A percentile compares a stretch with the other conserved stretches of the same genome.
Evolutionary conservation across 129 eudicot species (phyloP).

Genomic region (Logfia minima): DNA sequence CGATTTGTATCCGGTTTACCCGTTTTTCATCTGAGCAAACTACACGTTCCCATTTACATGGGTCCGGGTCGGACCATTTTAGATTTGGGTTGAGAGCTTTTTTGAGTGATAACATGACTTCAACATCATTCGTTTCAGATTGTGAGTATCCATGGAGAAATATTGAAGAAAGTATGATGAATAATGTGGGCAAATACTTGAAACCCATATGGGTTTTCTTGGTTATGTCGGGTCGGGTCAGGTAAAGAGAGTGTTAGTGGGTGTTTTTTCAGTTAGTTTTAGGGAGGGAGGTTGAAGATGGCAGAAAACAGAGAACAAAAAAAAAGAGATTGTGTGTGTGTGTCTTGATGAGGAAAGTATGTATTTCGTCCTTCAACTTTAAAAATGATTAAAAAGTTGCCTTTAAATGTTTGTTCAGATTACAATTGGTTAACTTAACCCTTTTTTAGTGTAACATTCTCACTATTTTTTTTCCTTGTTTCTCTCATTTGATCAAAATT

Average conservation of each 20-base stretch:
- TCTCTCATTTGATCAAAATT: too few relatives aligned
- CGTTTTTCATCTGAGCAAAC: slow-evolving; percentile 54
- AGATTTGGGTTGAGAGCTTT: slow-evolving; percentile 52
- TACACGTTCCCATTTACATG: slow-evolving; percentile 75
- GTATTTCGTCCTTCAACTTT: slow-evolving; percentile 33
- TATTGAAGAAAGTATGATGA: slow-evolving; percentile 38
- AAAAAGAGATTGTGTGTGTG: neutral
- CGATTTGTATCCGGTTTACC: slow-evolving; percentile 84
- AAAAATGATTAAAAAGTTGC: slow-evolving; percentile 17
- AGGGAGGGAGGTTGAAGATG: neutral
- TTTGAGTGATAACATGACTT: slow-evolving; percentile 67
- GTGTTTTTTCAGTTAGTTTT: slow-evolving; percentile 5
- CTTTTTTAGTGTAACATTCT: neutral
- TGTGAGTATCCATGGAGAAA: slow-evolving; percentile 43
- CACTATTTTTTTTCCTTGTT: neutral
- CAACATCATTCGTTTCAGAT: slow-evolving; percentile 43
- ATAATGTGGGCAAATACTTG: slow-evolving; percentile 36
- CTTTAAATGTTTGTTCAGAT: neutral
- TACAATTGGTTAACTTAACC: neutral
- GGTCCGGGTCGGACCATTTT: slow-evolving; percentile 80
- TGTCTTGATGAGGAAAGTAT: slow-evolving; percentile 23
- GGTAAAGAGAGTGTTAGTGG: neutral
- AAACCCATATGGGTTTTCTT: slow-evolving; percentile 46
- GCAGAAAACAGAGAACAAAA: neutral
- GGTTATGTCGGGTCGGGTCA: slow-evolving; percentile 21